Base-by-base conservation (phyloP, 2,329 filamentous ascomycete species). In the Pyricularia sp. region DNA sequence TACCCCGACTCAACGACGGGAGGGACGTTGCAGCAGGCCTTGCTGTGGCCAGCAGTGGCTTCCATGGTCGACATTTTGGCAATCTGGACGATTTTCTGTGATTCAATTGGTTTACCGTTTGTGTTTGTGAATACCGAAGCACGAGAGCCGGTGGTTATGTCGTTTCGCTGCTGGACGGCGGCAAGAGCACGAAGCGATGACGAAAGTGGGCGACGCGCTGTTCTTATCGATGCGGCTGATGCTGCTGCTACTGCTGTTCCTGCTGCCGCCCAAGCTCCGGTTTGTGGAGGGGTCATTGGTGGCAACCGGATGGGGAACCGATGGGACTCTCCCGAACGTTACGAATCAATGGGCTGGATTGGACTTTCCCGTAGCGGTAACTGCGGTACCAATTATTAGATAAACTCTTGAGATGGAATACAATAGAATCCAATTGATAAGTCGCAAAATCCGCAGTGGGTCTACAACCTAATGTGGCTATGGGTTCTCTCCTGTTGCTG, bases 1-100 rank as follows among this genome's bases (percentile, higher is more conserved):
- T 85, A 85, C 7, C 78, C 81, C 0, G 76, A 71, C 17, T 76
- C 73, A n/a, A 83, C 71, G 66, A 85, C 78, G 0, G 83, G 82
- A 1, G 84, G 80, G 36, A 82, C 78, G 71, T 78, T 81, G 76
- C 81, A 83, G 77, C 79, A 80, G 70, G 78, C 77, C 71, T 71
- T 63, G 66, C 66, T 68, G 66, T 68, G 66, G 66, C 58, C 58
- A 20, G 58, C 58, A 7, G 66, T 68, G 23, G 66, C 66, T 59
- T 63, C 55, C 66, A 68, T 68, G 23, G 64, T 25, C 26, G 50
- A 33, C 66, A 67, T 67, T 30, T 17, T 61, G 50, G 50, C 66
- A 50, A 65, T 36, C 28, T 30, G 50, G 10, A 20, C 9, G 66
- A 31, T 55, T 6, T 30, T 50, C 9, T n/a, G 20, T n/a, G 23